Conservation (phyloP, 2,329 filamentous ascomycete species). For the Mollisiaceae sp. region DNA sequence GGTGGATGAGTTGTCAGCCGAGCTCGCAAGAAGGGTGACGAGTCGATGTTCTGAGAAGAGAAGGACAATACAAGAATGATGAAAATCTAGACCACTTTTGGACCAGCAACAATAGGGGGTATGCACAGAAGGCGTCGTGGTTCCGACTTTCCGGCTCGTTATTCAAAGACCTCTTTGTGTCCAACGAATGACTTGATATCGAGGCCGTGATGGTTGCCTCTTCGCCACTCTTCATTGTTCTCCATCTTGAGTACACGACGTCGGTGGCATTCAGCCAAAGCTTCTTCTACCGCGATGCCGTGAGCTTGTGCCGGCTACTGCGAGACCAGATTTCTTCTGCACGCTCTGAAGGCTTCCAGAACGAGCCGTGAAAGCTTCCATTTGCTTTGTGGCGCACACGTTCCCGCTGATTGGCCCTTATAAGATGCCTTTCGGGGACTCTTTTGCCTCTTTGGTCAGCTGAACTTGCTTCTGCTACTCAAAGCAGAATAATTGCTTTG, state of each 20-base stretch:
- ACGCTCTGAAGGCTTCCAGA: conserved; percentile 1
- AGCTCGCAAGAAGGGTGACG: conserved; percentile 1
- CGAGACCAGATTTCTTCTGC: conserved; percentile 4
- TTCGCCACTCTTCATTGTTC: not conserved
- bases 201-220: not conserved
- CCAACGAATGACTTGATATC: not conserved
- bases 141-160: conserved; percentile 4
- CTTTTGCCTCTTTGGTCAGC: conserved; percentile 7
- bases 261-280: conserved; percentile 9
- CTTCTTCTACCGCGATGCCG: not conserved
- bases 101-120: not conserved
- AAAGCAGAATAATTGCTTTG: not conserved
- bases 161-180: not conserved
- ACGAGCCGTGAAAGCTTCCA: conserved; percentile 4
- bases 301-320: conserved; percentile 6
- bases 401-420: not conserved
- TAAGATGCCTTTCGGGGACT: not conserved
- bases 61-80: not conserved
- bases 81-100: not conserved
- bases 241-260: conserved; percentile 1
- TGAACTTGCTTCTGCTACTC: not conserved
- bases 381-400: not conserved
- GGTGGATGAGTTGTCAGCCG: conserved; percentile 9
- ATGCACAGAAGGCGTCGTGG: not conserved
- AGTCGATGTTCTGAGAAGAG: conserved; percentile 1